Evolutionary conservation across 495 filamentous ascomycete species (phyloP).

Genomic region (Emericellopsis terricola): DNA sequence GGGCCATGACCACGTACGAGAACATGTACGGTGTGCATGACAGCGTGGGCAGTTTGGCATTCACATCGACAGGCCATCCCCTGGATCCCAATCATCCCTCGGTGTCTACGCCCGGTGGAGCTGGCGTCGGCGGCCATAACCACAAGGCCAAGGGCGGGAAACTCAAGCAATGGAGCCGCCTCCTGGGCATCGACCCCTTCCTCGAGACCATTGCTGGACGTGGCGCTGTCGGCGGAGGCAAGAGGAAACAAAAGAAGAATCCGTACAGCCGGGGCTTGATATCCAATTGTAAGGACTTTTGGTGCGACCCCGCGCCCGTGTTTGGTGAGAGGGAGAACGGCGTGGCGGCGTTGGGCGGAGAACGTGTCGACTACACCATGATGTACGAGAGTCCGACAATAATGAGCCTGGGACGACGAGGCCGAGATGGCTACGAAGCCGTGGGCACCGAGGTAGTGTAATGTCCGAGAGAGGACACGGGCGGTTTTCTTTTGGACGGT

Average conservation of each 20-base stretch:
- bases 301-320: slow-evolving; percentile 72
- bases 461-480: too few species aligned
- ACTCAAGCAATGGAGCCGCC: slow-evolving; percentile 58
- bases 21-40: slow-evolving; percentile 64
- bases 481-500: too few species aligned
- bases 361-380: slow-evolving; percentile 64
- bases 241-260: slow-evolving; percentile 42
- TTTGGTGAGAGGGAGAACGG: slow-evolving; percentile 61
- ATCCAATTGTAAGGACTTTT: slow-evolving; percentile 90
- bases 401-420: slow-evolving; percentile 24
- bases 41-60: slow-evolving; percentile 42
- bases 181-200: slow-evolving; percentile 84
- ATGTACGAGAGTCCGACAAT: slow-evolving; percentile 72
- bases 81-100: slow-evolving; percentile 28
- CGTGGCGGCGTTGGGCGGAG: slow-evolving; percentile 56
- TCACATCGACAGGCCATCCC: slow-evolving; percentile 62
- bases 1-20: slow-evolving; percentile 89
- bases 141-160: slow-evolving; percentile 37
- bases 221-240: slow-evolving; percentile 26
- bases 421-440: slow-evolving; percentile 22
- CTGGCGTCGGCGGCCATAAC: slow-evolving; percentile 25
- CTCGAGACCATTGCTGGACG: slow-evolving; percentile 58
- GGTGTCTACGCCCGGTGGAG: slow-evolving; percentile 15
- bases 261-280: slow-evolving; percentile 69
- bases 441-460: slow-evolving; percentile 18